Evolutionary conservation across 140 eudicot species (phyloP).

Genomic region (Flaveria floridana): DNA sequence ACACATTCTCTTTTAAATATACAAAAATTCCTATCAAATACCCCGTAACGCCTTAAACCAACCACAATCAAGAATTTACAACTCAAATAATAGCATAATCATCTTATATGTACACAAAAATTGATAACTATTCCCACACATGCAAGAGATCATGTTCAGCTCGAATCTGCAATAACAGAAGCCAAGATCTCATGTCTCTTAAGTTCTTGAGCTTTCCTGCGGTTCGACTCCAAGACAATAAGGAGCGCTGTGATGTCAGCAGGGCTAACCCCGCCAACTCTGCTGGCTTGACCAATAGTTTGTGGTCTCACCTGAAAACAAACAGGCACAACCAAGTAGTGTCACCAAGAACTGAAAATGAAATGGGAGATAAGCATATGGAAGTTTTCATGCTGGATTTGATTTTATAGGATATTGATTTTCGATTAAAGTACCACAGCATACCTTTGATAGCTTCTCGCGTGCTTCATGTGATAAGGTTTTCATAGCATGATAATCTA

Average conservation of each 20-base stretch:
- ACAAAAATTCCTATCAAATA: conserved; percentile 1
- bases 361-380: conserved; percentile 13
- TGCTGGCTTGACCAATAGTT: conserved; percentile 93
- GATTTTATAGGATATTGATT: neutral
- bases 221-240: conserved; percentile 67
- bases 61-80: neutral
- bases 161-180: conserved; percentile 35
- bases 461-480: conserved; percentile 92
- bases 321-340: conserved; percentile 8
- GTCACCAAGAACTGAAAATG: neutral
- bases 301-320: conserved; percentile 77
- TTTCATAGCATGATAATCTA: conserved; percentile 73
- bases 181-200: conserved; percentile 41
- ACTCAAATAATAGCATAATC: conserved; percentile 3
- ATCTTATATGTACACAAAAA: conserved; percentile 19
- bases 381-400: conserved; percentile 1
- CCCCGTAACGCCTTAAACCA: conserved; percentile 7
- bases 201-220: conserved; percentile 60
- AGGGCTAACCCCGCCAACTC: conserved; percentile 98
- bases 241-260: conserved; percentile 96
- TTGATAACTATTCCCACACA: neutral
- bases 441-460: conserved; percentile 90
- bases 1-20: conserved; percentile 17
- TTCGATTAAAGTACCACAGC: neutral
- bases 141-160: conserved; percentile 5